phyloP scores from a whole-genome alignment of 1,139 yeast genomes.

The Taphrina deformans region DNA sequence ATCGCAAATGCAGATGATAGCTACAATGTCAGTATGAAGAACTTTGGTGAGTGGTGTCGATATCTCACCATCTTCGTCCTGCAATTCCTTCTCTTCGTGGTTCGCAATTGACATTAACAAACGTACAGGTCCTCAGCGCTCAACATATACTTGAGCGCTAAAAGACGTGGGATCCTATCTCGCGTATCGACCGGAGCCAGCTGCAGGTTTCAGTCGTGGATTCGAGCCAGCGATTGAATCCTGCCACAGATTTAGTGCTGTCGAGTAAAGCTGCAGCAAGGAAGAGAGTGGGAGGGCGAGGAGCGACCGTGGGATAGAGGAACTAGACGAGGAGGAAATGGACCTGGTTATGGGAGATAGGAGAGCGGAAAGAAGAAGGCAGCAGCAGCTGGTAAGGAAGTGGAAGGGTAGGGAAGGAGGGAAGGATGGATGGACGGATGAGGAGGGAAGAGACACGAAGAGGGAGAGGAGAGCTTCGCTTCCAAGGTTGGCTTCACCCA shows the following conservation, averaged over 20 bases:
- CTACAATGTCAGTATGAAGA: neutral
- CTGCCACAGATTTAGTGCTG: neutral
- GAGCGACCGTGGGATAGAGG: too few species aligned
- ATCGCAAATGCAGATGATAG: slow-evolving; percentile 29
- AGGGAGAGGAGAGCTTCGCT: neutral
- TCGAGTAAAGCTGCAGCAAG: neutral
- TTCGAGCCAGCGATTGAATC: neutral
- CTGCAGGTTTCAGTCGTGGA: neutral
- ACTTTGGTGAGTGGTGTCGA: neutral
- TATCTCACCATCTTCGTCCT: slow-evolving; percentile 14
- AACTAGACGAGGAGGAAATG: too few species aligned
- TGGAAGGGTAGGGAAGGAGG: neutral
- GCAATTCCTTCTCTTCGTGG: slow-evolving; percentile 21
- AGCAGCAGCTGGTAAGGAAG: neutral
- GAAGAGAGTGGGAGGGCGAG: neutral
- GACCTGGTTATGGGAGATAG: too few species aligned
- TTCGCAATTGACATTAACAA: slow-evolving; percentile 21
- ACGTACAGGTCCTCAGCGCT: slow-evolving; percentile 9
- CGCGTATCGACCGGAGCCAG: neutral
- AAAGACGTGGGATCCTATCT: neutral
- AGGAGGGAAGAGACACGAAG: neutral
- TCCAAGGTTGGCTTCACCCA: too few species aligned
- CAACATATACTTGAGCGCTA: slow-evolving; percentile 12
- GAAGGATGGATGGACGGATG: neutral
- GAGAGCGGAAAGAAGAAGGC: too few species aligned